Evolutionary conservation across 2,329 filamentous ascomycete genomes (phyloP).

Genomic region (Diaporthe citriasiana): DNA sequence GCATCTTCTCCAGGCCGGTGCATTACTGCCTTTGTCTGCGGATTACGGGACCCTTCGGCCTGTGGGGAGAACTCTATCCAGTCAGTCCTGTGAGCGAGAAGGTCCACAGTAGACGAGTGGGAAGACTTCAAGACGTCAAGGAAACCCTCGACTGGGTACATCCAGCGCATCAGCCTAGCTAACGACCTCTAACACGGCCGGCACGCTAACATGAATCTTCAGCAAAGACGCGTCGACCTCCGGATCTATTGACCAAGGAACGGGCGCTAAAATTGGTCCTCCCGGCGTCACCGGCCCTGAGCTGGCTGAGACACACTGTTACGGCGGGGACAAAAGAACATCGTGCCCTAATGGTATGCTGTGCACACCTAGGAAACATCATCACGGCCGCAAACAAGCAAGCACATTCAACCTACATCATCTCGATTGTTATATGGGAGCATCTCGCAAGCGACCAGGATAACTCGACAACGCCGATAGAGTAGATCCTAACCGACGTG

Average conservation of each 20-base stretch:
- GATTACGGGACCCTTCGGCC: constrained; percentile 1
- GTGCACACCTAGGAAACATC: neutral
- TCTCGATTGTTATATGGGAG: neutral
- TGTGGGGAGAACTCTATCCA: neutral
- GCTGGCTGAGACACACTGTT: neutral
- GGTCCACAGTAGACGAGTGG: neutral
- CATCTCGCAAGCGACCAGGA: neutral
- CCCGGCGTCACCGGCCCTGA: neutral
- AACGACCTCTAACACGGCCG: neutral
- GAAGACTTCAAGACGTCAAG: neutral
- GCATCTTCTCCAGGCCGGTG: neutral
- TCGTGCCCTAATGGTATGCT: neutral
- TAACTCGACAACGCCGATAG: no score
- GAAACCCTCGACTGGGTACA: neutral
- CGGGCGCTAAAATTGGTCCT: neutral
- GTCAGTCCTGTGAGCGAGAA: neutral
- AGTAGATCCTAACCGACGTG: no score
- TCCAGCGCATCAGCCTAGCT: neutral
- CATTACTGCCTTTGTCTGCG: neutral
- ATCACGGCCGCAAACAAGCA: no score
- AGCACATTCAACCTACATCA: neutral
- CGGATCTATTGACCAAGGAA: neutral
- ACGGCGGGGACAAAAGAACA: neutral
- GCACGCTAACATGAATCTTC: constrained; percentile 12
- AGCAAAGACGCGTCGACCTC: constrained; percentile 3